These are phyloP conservation scores for Macrolepiota albuminosa DNA, from an alignment of 768 basidiomycete genomes.

Conservation along the genomic window DNA sequence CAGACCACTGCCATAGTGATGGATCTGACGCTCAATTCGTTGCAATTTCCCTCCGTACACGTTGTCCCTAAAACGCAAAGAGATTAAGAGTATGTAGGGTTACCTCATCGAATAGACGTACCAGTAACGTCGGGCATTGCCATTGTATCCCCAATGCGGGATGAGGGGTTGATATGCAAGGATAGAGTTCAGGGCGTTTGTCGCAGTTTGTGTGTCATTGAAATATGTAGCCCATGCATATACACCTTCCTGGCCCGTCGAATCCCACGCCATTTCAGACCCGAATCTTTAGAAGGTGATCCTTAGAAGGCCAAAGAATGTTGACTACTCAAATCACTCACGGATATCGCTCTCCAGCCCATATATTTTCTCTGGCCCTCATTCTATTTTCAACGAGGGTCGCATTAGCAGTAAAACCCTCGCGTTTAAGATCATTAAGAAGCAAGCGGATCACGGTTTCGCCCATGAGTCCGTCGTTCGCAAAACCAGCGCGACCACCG, in stretches of 20 bases:
- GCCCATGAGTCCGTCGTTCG: conserved; percentile 48
- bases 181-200: conserved; percentile 50
- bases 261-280: conserved; percentile 57
- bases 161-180: conserved; percentile 53
- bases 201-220: conserved; percentile 45
- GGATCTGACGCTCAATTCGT: conserved; percentile 52
- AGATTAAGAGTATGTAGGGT: neutral
- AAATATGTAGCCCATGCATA: conserved; percentile 52
- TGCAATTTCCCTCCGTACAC: conserved; percentile 51
- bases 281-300: conserved; percentile 35
- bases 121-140: conserved; percentile 56
- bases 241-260: conserved; percentile 54
- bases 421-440: conserved; percentile 46
- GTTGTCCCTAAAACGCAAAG: conserved; percentile 39
- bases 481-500: conserved; percentile 38
- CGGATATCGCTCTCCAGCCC: conserved; percentile 50
- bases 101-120: conserved; percentile 16
- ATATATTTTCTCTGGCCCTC: conserved; percentile 36
- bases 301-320: neutral
- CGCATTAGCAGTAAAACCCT: conserved; percentile 44
- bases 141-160: conserved; percentile 60
- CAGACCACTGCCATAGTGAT: conserved; percentile 54
- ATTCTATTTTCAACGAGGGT: conserved; percentile 43
- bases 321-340: conserved; percentile 20
- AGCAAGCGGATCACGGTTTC: conserved; percentile 47